Evolutionary conservation across 257 asterid genomes (phyloP).

Genomic region (Lithospermum erythrorhizon): DNA sequence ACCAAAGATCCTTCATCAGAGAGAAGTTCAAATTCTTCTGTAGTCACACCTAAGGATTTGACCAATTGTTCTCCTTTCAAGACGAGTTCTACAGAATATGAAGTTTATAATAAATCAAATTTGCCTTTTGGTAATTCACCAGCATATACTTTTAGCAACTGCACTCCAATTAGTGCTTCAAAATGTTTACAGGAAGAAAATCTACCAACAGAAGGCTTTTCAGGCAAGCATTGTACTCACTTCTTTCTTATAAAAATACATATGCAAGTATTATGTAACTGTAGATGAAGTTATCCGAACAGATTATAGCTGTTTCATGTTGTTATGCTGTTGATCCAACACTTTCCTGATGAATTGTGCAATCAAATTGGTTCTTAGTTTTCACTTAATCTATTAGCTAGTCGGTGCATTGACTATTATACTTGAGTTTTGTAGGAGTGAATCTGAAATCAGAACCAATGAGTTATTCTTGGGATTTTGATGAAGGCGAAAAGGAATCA

Average conservation of each 20-base stretch:
- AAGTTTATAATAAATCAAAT: conserved; percentile 24
- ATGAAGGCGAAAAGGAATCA: conserved; percentile 12
- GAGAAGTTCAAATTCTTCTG: conserved; percentile 27
- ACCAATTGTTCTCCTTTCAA: conserved; percentile 26
- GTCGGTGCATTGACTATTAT: neutral
- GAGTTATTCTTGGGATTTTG: conserved; percentile 26
- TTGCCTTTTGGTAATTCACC: conserved; percentile 31
- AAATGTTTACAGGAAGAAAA: conserved; percentile 24
- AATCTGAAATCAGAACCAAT: conserved; percentile 33
- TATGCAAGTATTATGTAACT: neutral
- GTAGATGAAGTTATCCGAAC: neutral
- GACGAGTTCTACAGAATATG: conserved; percentile 21
- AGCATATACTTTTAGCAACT: conserved; percentile 26
- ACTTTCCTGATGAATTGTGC: neutral
- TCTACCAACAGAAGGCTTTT: conserved; percentile 22
- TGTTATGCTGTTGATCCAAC: neutral
- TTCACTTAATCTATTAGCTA: neutral
- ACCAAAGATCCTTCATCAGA: conserved; percentile 28
- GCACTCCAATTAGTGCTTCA: conserved; percentile 23
- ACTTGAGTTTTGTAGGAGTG: conserved; percentile 13
- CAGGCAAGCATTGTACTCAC: neutral
- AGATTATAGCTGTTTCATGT: neutral
- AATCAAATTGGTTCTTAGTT: neutral
- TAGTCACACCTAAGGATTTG: conserved; percentile 22
- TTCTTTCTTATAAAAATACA: neutral